phyloP scores from a whole-genome alignment of 805 yeast species.

The Candida suzukii region DNA sequence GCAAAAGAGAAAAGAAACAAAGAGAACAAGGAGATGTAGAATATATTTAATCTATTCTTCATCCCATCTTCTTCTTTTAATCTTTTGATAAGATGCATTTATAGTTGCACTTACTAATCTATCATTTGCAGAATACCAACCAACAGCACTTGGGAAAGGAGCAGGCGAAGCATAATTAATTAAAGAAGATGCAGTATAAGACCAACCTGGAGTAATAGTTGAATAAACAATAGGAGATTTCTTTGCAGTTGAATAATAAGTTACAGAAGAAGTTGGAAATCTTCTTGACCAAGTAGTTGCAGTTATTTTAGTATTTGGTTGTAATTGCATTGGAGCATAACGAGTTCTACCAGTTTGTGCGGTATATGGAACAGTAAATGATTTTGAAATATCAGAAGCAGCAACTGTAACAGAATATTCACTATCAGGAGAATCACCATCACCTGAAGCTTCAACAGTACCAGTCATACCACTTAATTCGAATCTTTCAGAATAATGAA shows the following conservation, averaged over 20 bases:
- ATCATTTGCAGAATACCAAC: constrained; percentile 59
- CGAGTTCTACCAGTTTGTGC: constrained; percentile 71
- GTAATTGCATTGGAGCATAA: constrained; percentile 90
- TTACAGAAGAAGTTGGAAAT: constrained; percentile 61
- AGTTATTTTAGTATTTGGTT: constrained; percentile 71
- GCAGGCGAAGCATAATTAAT: constrained; percentile 70
- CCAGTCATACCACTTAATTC: constrained; percentile 69
- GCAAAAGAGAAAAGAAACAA: too few relatives aligned
- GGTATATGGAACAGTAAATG: constrained; percentile 67
- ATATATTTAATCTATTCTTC: constrained; percentile 17
- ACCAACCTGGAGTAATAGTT: constrained; percentile 84
- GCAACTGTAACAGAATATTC: constrained; percentile 32
- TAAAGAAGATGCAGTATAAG: constrained; percentile 55
- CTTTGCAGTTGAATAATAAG: constrained; percentile 44
- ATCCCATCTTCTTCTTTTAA: constrained; percentile 26
- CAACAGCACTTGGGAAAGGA: constrained; percentile 52
- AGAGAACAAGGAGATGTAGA: too few relatives aligned
- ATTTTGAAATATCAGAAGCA: constrained; percentile 36
- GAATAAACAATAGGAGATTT: constrained; percentile 42
- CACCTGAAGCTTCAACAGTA: constrained; percentile 38
- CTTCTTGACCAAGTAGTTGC: constrained; percentile 58
- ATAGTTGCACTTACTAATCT: constrained; percentile 33
- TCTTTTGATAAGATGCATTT: constrained; percentile 14
- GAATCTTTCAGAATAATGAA: constrained; percentile 66
- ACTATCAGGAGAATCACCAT: constrained; percentile 37